These are phyloP conservation scores for Triticum timopheevii DNA, from an alignment of 176 grass and related monocot genomes.

Conservation along the genomic window DNA sequence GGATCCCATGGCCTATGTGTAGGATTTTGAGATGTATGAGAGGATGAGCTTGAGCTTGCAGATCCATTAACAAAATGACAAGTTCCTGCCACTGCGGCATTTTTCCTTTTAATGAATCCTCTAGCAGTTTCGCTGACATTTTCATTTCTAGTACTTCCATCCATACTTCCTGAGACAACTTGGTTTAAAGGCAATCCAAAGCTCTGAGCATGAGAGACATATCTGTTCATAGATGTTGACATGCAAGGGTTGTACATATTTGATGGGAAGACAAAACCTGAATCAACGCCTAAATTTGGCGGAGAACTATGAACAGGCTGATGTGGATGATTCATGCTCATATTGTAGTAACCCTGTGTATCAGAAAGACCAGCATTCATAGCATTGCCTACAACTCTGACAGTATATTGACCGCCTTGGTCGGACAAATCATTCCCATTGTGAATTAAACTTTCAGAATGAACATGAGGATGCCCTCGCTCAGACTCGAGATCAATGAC, in stretches of 20 bases:
- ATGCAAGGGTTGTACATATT: slow-evolving; percentile 52
- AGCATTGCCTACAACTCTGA: slow-evolving; percentile 45
- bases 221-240: slow-evolving; percentile 48
- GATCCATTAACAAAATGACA: slow-evolving; percentile 53
- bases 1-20: slow-evolving; percentile 49
- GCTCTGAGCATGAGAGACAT: slow-evolving; percentile 41
- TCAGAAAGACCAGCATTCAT: slow-evolving; percentile 34
- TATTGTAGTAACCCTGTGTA: slow-evolving; percentile 33
- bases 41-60: slow-evolving; percentile 65
- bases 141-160: slow-evolving; percentile 45
- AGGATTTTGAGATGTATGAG: slow-evolving; percentile 47
- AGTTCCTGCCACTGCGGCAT: slow-evolving; percentile 37
- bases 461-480: slow-evolving; percentile 34
- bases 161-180: slow-evolving; percentile 44
- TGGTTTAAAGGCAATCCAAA: slow-evolving; percentile 46
- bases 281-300: slow-evolving; percentile 46
- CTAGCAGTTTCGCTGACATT: slow-evolving; percentile 48
- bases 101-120: slow-evolving; percentile 62
- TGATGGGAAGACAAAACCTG: slow-evolving; percentile 43
- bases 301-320: slow-evolving; percentile 40
- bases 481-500: slow-evolving; percentile 59
- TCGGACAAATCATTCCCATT: slow-evolving; percentile 34
- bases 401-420: slow-evolving; percentile 45
- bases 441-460: slow-evolving; percentile 30
- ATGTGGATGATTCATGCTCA: slow-evolving; percentile 45